A percentile compares a stretch with the other conserved stretches of the same genome.
Evolutionary conservation across 495 filamentous ascomycete genomes (phyloP).

Genomic region (Recurvomyces mirabilis): DNA sequence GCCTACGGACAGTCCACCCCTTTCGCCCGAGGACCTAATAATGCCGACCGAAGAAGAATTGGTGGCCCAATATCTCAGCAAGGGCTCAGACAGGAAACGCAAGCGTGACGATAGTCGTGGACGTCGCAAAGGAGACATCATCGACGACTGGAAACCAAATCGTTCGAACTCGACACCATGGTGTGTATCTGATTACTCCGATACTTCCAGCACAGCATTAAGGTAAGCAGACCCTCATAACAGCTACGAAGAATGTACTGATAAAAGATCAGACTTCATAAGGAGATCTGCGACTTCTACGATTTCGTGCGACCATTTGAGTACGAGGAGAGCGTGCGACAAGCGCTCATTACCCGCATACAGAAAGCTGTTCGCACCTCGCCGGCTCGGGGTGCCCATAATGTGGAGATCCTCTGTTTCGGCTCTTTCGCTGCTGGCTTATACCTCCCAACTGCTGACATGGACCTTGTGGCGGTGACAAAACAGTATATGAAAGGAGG

Average conservation of each 20-base stretch:
- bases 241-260: too few species aligned
- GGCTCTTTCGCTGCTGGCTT: conserved; percentile 85
- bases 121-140: conserved; percentile 42
- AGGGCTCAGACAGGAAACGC: conserved; percentile 42
- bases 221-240: conserved; percentile 9
- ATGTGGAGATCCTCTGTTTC: conserved; percentile 51
- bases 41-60: conserved; percentile 16
- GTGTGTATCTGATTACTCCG: conserved; percentile 40
- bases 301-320: conserved; percentile 63
- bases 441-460: conserved; percentile 84
- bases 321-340: conserved; percentile 65
- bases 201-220: conserved; percentile 25
- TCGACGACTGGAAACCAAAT: conserved; percentile 45
- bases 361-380: conserved; percentile 39
- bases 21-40: conserved; percentile 8
- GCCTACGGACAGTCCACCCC: not conserved
- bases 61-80: not conserved
- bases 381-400: conserved; percentile 31
- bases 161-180: conserved; percentile 49
- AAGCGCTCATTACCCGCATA: conserved; percentile 57
- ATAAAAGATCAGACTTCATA: conserved; percentile 66
- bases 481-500: conserved; percentile 40
- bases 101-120: conserved; percentile 54
- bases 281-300: conserved; percentile 82
- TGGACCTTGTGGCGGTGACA: conserved; percentile 84